A percentile compares a stretch with the other conserved stretches of the same genome.
phyloP scores from a whole-genome alignment of 192 early-diverging fungal genomes.

The Entophlyctis luteolus region DNA sequence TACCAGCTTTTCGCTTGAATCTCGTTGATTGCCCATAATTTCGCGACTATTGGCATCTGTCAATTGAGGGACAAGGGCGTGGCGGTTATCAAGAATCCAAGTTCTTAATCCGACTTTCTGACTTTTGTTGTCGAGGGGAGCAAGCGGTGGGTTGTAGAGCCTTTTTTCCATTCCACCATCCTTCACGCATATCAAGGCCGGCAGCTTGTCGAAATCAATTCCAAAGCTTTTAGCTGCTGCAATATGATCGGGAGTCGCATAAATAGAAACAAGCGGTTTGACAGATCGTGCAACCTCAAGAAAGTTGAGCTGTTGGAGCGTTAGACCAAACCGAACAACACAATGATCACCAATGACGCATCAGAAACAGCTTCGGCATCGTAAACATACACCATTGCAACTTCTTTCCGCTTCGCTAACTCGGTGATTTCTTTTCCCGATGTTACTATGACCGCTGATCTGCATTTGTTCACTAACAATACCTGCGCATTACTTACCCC shows the following conservation, averaged over 20 bases:
- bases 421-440: background rate
- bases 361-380: constrained; percentile 9
- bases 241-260: constrained; percentile 9
- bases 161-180: constrained; percentile 25
- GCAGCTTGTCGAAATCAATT: background rate
- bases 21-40: constrained; percentile 49
- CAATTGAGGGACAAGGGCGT: constrained; percentile 51
- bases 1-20: constrained; percentile 44
- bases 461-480: background rate
- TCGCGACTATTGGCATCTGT: constrained; percentile 60
- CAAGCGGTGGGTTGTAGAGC: constrained; percentile 9
- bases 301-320: constrained; percentile 32
- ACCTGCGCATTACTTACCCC: background rate
- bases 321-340: background rate
- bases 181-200: background rate
- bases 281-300: constrained; percentile 17
- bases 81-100: constrained; percentile 27
- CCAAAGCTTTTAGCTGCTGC: background rate
- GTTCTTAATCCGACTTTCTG: constrained; percentile 2
- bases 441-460: constrained; percentile 1
- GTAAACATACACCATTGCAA: constrained; percentile 28
- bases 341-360: background rate
- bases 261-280: constrained; percentile 8
- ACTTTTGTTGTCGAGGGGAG: background rate
- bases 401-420: constrained; percentile 7